phyloP scores from a whole-genome alignment of 2,329 filamentous ascomycete genomes.

The Sphaerulina vaccinii region DNA sequence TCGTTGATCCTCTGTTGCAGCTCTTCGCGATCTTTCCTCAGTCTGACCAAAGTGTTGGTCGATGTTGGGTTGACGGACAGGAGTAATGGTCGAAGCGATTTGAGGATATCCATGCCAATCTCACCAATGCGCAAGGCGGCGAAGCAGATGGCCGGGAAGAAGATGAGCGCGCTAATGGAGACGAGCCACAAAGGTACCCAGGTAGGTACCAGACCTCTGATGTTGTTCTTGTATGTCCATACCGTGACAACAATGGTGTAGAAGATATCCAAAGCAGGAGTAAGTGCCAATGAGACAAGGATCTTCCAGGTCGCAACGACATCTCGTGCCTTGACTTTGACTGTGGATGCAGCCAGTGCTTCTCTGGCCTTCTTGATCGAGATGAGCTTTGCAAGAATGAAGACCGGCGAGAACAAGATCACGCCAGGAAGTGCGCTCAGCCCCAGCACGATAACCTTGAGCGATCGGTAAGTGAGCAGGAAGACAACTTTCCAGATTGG shows the following conservation, averaged over 20 bases:
- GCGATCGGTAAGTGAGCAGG: slow-evolving; percentile 74
- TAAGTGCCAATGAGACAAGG: slow-evolving; percentile 79
- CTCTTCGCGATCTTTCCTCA: slow-evolving; percentile 69
- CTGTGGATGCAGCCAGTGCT: slow-evolving; percentile 78
- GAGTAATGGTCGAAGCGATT: slow-evolving; percentile 84
- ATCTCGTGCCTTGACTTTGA: slow-evolving; percentile 84
- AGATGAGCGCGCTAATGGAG: slow-evolving; percentile 69
- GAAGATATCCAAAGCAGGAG: slow-evolving; percentile 76
- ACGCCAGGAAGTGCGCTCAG: slow-evolving; percentile 83
- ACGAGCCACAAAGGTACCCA: slow-evolving; percentile 79
- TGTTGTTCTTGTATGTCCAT: slow-evolving; percentile 77
- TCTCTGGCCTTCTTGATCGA: slow-evolving; percentile 78
- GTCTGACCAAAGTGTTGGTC: slow-evolving; percentile 76
- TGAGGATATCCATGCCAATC: slow-evolving; percentile 98
- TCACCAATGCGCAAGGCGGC: slow-evolving; percentile 92
- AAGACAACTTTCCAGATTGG: slow-evolving; percentile 72
- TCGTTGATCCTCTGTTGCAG: slow-evolving; percentile 82
- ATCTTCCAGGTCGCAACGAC: slow-evolving; percentile 95
- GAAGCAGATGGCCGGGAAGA: slow-evolving; percentile 88
- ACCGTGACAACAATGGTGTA: slow-evolving; percentile 74
- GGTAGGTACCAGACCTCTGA: slow-evolving; percentile 76
- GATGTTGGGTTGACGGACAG: slow-evolving; percentile 82
- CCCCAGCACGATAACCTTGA: slow-evolving; percentile 73
- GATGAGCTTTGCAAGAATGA: slow-evolving; percentile 79
- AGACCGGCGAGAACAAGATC: slow-evolving; percentile 83